Percentiles rank a stretch among this genome's conserved stretches.
Conservation (phyloP, 164 flowering plant species). For the Akebia trifoliata region DNA sequence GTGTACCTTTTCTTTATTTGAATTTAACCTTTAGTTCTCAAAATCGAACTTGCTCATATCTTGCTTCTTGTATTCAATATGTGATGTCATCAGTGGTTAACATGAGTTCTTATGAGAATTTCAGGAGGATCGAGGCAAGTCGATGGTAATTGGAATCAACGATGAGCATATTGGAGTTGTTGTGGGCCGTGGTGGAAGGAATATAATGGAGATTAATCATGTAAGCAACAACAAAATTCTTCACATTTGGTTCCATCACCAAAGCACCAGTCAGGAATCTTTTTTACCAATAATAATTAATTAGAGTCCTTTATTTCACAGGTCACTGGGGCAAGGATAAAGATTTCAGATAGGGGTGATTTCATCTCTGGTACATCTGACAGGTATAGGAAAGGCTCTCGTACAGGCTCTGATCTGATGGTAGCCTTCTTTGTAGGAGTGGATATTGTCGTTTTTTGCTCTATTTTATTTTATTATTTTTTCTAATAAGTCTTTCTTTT, state of each 20-base stretch:
- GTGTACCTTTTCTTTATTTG: neutral
- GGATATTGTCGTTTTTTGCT: too few relatives aligned
- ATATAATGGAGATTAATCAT: slow-evolving; percentile 79
- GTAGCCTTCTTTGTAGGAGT: neutral
- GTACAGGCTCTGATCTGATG: neutral
- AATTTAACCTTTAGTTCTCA: neutral
- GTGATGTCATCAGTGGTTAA: slow-evolving; percentile 14
- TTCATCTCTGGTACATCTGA: slow-evolving; percentile 85
- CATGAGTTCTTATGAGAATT: slow-evolving; percentile 8
- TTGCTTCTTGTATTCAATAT: neutral
- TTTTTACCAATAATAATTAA: neutral
- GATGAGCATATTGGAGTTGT: slow-evolving; percentile 91
- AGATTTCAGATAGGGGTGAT: slow-evolving; percentile 97
- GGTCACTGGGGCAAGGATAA: slow-evolving; percentile 89
- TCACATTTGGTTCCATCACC: neutral
- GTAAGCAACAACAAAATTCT: slow-evolving; percentile 24
- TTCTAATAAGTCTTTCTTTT: neutral
- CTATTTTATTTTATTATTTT: slow-evolving; percentile 1
- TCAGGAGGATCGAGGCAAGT: slow-evolving; percentile 66
- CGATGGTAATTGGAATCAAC: slow-evolving; percentile 76
- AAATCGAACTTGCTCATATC: neutral
- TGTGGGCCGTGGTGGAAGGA: slow-evolving; percentile 94
- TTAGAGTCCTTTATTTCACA: slow-evolving; percentile 25
- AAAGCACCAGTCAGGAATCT: neutral
- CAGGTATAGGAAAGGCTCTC: slow-evolving; percentile 37